Evolutionary conservation across 2,329 filamentous ascomycete genomes (phyloP), one percentile per base, ranked within the genome.

Genomic region (Fusarium nanum): DNA sequence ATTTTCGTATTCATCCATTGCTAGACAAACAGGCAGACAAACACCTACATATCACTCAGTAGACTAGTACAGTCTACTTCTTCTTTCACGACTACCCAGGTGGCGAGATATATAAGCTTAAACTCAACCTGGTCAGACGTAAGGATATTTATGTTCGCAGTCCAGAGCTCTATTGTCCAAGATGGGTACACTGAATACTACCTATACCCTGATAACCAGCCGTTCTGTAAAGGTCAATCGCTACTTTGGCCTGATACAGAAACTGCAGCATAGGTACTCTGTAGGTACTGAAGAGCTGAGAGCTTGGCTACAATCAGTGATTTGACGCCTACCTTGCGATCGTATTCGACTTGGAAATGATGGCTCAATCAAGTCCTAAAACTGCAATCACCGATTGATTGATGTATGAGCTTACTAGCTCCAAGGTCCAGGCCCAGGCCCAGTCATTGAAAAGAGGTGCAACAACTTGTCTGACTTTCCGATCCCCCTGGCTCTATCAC

Each of bases 341-440:
- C 45, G 12, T 23, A 60, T 46, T 42, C 56, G 34, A 41, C 52
- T 56, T 62, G 28, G 42, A 60, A 22, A 37, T 32, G 54, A 56
- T 44, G 63, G 40, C 42, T 52, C 30, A 60, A 40, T 16, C 30
- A 18, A 45, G 46, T 40, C 67, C 56, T 45, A 57, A 68, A 71
- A 64, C 68, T 59, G 64, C 55, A 68, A 68, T 71, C 63, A 62
- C 68, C 64, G 68, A 68, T 50, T 32, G 40, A 27, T 46, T 47
- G 53, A 48, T 58, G 45, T 47, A 61, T 37, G 46, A 71, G 47
- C 54, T 64, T 56, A 64, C 40, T 59, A 53, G 37, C 25, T 52
- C 45, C 20, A 41, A 44, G 50, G 53, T 69, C 60, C 44, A 68
- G 64, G 53, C 55, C 63, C 28, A 53, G 54, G 67, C 18, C 49